Base-by-base conservation (phyloP, 2,329 filamentous ascomycete genomes). In the Cladophialophora bantiana region DNA sequence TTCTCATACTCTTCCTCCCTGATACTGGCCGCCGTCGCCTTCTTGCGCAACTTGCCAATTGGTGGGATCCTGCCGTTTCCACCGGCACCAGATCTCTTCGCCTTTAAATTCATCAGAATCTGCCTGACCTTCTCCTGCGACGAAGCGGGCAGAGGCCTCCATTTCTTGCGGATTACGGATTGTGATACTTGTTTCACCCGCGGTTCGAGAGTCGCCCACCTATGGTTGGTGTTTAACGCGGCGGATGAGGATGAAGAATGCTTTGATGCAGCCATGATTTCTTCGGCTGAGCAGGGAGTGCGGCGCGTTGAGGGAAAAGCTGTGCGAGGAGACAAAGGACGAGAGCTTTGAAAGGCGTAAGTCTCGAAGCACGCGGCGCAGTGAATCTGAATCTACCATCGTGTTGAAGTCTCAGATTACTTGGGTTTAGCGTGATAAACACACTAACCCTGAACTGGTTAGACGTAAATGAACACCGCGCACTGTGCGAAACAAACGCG, bases 91-190 rank as follows among this genome's bases (percentile, higher is more conserved):
- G 59, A 60, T 4, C 68, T 54, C 53, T 66, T 67, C 31, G 79
- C 74, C 64, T 81, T 79, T 10, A 81, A 70, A 12, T 78, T 74
- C 34, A 75, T 75, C 56, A 82, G 79, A 68, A 82, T 75, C 45
- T 78, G 78, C 40, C 76, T 75, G 54, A 82, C 74, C 60, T 78
- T 80, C 45, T 79, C 79, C 70, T 82, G 80, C 3, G 77, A 77
- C 1, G 78, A 74, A 35, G 79, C 78, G 1, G 80, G 78, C 2
- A 82, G 75, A 4, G 80, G 79, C 12, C 77, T 75, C 80, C 80
- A 82, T 77, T 81, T 82, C 45, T 78, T 76, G 59, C 80, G 80
- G 71, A 82, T 80, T 7, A 78, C 80, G 55, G 75, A 74, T 67
- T 81, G 78, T 7, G 79, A 75, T 38, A 82, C 74, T 59, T 79